Base-by-base conservation (phyloP, 1,284 basidiomycete genomes). In the Cryptococcus hybrid region DNA sequence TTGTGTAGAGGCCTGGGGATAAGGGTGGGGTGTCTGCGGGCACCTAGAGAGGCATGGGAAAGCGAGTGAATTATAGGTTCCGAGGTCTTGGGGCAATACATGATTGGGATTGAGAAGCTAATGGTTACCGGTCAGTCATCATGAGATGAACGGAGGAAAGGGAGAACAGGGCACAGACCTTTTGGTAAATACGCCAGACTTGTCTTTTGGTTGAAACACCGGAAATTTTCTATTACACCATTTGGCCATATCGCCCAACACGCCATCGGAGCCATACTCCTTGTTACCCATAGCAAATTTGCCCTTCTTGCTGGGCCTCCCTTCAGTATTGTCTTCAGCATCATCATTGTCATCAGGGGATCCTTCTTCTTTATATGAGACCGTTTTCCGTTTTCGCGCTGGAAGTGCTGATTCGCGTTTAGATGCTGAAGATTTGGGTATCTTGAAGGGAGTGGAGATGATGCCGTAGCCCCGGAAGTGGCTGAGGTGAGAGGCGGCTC, bases 1-100 rank as follows among this genome's bases (percentile, higher is more conserved):
- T 99, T 93, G 70, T 95, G 89, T 12, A 98, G 80, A 2, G 95
- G 95, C 9, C 95, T 84, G 5, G 95, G 96, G 47, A 91, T 85
- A 56, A 98, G 81, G 63, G 87, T 89, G 0, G 88, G 83, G 58
- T 87, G 86, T 1, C 91, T 88, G 6, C 95, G 85, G 53, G 90
- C 88, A 37, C 95, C 95, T 1, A 99, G 84, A 2, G 93, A 87
- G 3, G 84, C 83, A 65, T 89, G 86, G 0, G 90, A 86, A 8
- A 86, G 79, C 2, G 84, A 70, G 12, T 86, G 83, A 7, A 84
- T 78, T 8, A 98, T 81, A 7, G 85, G 65, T 56, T 88, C 84
- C 0, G 70, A 65, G 1, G 12, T 93, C 90, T 87, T 85, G 70
- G 87, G 87, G 74, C 85, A 88, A 51, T 80, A 85, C 85, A 99